These are phyloP conservation scores for Corynascus novoguineensis DNA, from an alignment of 495 filamentous ascomycete genomes.

Conservation along the genomic window DNA sequence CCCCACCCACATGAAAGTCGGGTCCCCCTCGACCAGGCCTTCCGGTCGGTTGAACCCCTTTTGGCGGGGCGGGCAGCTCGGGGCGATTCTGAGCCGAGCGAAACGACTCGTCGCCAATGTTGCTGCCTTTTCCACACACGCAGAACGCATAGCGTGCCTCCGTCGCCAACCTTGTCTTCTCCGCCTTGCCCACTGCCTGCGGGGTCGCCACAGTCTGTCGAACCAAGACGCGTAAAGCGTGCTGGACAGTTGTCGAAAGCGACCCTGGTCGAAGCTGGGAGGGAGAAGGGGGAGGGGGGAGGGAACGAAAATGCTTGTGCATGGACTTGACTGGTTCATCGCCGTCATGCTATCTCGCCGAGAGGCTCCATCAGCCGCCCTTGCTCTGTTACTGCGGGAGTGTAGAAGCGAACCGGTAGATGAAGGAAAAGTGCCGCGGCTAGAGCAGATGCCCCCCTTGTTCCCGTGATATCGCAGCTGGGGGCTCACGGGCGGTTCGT, in stretches of 20 bases:
- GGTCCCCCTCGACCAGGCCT: background rate
- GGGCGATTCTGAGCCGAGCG: constrained; percentile 1
- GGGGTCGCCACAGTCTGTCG: background rate
- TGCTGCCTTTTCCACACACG: constrained; percentile 5
- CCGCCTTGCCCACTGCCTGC: background rate
- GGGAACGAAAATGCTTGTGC: background rate
- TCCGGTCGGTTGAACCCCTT: constrained; percentile 3
- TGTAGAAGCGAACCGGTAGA: background rate
- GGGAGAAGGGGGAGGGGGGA: background rate
- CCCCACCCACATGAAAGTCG: background rate
- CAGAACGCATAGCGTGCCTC: background rate
- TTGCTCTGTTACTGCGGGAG: background rate
- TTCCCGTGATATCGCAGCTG: background rate
- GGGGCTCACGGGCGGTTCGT: background rate
- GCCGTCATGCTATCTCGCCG: background rate
- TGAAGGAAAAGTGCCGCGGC: background rate
- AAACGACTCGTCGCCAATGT: constrained; percentile 1
- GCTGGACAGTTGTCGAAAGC: background rate
- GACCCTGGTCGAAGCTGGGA: background rate
- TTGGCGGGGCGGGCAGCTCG: constrained; percentile 6
- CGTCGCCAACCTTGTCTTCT: background rate
- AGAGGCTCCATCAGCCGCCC: background rate
- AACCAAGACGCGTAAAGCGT: background rate
- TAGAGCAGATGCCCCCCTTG: background rate
- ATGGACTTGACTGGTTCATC: background rate